Evolutionary conservation across 2,329 filamentous ascomycete genomes (phyloP).

Genomic region (Cordyceps cicadae): DNA sequence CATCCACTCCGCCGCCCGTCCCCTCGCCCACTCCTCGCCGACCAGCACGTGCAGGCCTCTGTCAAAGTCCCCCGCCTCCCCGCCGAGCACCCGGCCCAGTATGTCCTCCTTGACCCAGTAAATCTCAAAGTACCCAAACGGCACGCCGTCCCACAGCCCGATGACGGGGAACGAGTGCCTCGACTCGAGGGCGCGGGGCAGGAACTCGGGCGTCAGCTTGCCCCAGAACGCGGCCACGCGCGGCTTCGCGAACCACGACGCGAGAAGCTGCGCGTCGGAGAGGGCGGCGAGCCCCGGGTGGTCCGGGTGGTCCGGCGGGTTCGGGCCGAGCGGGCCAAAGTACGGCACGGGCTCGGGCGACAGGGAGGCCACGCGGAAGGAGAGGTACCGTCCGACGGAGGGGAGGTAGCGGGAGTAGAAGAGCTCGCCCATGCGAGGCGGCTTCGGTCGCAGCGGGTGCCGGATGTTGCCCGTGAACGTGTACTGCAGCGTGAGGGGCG

Average conservation of each 20-base stretch:
- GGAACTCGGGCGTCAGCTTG: slow-evolving; percentile 54
- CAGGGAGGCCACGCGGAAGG: slow-evolving; percentile 74
- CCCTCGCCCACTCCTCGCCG: slow-evolving; percentile 86
- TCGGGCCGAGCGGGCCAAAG: slow-evolving; percentile 46
- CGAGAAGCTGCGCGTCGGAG: slow-evolving; percentile 54
- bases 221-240: slow-evolving; percentile 86
- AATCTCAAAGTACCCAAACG: slow-evolving; percentile 95
- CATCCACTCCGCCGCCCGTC: slow-evolving; percentile 74
- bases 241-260: slow-evolving; percentile 82
- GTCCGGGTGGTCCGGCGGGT: slow-evolving; percentile 31
- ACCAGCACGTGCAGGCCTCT: slow-evolving; percentile 82
- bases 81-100: slow-evolving; percentile 60
- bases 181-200: slow-evolving; percentile 55
- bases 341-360: slow-evolving; percentile 56
- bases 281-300: slow-evolving; percentile 34
- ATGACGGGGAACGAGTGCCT: slow-evolving; percentile 83
- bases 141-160: slow-evolving; percentile 87
- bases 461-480: slow-evolving; percentile 68
- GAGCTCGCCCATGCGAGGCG: slow-evolving; percentile 79
- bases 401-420: slow-evolving; percentile 87
- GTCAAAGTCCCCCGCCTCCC: slow-evolving; percentile 68
- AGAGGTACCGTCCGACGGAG: slow-evolving; percentile 73
- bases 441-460: slow-evolving; percentile 81
- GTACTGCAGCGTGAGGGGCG: slow-evolving; percentile 74
- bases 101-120: slow-evolving; percentile 97